Evolutionary conservation across 2,329 filamentous ascomycete species (phyloP), one percentile per base, ranked within the genome.

Genomic region (Botrytis elliptica): DNA sequence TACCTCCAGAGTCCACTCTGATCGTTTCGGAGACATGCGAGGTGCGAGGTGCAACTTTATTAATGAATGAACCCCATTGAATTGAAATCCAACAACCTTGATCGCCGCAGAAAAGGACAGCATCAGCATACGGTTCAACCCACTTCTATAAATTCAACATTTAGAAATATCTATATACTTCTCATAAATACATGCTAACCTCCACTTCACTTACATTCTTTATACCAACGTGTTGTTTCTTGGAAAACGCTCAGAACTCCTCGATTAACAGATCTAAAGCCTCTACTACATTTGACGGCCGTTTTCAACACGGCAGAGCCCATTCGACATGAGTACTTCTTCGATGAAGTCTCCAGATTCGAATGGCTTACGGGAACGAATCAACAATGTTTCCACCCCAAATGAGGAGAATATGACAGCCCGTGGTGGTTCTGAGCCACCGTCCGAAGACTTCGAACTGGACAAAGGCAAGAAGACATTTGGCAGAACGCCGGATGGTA

Each of bases 401-500:
- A 66, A 62, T 6, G 72, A 29, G 29, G 75, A 77, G 12, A 67
- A 74, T 36, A 16, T 49, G 25, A 22, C 22, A 38, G 20, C 52
- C 25, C 40, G n/a, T 22, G 74, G 74, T 70, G 74, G 57, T n/a
- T 67, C 68, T 57, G 63, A 75, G n/a, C 75, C 73, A 12, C 71
- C 76, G 12, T 59, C 70, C 44, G 70, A 52, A 42, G 75, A 77
- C 25, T 59, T 74, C 40, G 84, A 86, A 62, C 70, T 65, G 14
- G 79, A 80, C 75, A 86, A 87, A 75, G 84, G 87, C 75, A 90
- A 90, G 82, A 95, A 93, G 86, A 97, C 94, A 0, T 97, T 93
- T 86, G 95, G 95, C 73, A 91, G 95, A 77, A 98, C 95, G 22
- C 93, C 93, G 44, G 92, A 95, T 84, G 95, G 95, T 80, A 97